Evolutionary conservation across 768 basidiomycete genomes (phyloP), one percentile per base, ranked within the genome.

Genomic region (Lactarius akahatsu): DNA sequence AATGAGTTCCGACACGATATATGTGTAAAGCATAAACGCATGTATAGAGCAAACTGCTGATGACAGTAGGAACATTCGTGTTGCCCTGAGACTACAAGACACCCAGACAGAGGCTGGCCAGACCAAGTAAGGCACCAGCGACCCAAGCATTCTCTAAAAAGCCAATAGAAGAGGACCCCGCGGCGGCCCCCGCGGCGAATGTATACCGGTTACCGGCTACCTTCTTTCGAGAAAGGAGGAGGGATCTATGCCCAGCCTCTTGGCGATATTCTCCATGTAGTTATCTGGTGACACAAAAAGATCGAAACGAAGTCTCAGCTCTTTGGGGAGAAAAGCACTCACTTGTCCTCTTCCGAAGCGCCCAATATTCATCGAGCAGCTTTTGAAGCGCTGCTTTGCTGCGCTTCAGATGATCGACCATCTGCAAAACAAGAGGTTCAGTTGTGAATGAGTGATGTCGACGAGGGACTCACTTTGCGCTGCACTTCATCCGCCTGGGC

Each of bases 251-350:
- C 89, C 90, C 54, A 94, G 80, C 71, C 91, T 90, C 76, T 90
- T 90, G 4, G 91, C 89, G 32, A 93, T 78, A 0, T 88, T 92
- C 75, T 92, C 91, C 91, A 93, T 92, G 72, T 91, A 94, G 92
- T 92, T 92, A 69, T 26, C 61, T 54, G 45, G 45, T 36, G 61
- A 59, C 40, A 52, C 26, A 4, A 52, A 4, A 52, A 7, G 11
- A 50, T 13, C 47, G 47, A 26, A 47, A 50, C 47, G 4, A 50
- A 26, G 10, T 4, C 23, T 16, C 26, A 26, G 50, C 15, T 52
- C 50, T 52, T 26, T 34, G 23, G 38, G 18, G 13, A 43, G 5
- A 26, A 23, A 28, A 28, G 20, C 41, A 74, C 73, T 41, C 72
- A 91, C 92, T 89, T 72, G 90, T 87, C 71, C 87, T 86, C 70